A percentile compares a stretch with the other conserved stretches of the same genome.
Evolutionary conservation across 176 grass and related monocot genomes (phyloP).

Genomic region (Avena insularis): DNA sequence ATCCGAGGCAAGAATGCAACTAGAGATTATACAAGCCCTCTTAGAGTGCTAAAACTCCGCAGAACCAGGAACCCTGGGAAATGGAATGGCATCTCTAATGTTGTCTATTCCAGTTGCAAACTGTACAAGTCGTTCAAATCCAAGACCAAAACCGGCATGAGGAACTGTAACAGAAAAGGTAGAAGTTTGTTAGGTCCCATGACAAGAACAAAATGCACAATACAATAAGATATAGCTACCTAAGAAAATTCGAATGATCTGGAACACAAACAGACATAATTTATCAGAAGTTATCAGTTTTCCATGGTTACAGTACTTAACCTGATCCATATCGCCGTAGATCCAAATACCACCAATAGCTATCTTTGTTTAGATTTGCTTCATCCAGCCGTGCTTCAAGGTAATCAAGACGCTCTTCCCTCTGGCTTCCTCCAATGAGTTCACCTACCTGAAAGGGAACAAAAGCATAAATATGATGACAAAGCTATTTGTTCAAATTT

Average conservation of each 20-base stretch:
- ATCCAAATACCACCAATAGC: constrained; percentile 99
- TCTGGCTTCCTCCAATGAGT: constrained; percentile 99
- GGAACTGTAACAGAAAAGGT: constrained; percentile 64
- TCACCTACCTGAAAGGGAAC: constrained; percentile 78
- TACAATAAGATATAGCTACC: constrained; percentile 25
- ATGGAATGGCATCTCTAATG: constrained; percentile 95
- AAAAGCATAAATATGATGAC: constrained; percentile 36
- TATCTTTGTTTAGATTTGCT: constrained; percentile 89
- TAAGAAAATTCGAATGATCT: constrained; percentile 24
- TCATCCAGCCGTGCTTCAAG: constrained; percentile 86
- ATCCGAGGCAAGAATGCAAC: constrained; percentile 40
- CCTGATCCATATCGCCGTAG: constrained; percentile 92
- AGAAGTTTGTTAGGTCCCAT: not conserved
- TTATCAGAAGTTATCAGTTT: not conserved
- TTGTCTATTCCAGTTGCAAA: constrained; percentile 97
- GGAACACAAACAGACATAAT: constrained; percentile 4
- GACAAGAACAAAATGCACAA: not conserved
- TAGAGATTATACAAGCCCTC: constrained; percentile 29
- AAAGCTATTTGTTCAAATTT: constrained; percentile 4
- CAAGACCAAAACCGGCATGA: constrained; percentile 96
- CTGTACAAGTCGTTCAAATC: constrained; percentile 97
- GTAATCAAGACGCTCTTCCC: constrained; percentile 94
- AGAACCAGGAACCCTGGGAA: constrained; percentile 83
- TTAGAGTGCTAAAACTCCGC: constrained; percentile 70
- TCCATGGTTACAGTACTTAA: constrained; percentile 33